Conservation (phyloP, 305 asterid species). For the Solanum chacoense region DNA sequence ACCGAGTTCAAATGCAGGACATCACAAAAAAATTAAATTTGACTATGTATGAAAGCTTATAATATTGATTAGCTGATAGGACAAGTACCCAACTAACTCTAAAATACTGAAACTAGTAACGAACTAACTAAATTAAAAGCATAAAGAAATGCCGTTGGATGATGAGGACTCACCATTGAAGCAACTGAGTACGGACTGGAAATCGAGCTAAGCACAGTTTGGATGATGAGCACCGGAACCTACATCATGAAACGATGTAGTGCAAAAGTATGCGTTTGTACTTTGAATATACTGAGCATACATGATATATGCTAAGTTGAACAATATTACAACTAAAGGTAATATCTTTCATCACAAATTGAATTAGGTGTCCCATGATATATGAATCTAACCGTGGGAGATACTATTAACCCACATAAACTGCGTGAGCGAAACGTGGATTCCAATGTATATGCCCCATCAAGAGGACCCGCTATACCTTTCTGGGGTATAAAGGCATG, state of each 20-base stretch:
- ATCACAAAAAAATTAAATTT: neutral
- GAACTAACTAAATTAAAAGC: neutral
- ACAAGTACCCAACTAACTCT: neutral
- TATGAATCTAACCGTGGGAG: neutral
- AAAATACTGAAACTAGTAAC: neutral
- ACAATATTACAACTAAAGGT: neutral
- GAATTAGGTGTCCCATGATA: no score
- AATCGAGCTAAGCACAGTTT: neutral
- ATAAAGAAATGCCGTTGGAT: neutral
- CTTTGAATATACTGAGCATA: neutral
- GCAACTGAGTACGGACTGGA: neutral
- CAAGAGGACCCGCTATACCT: neutral
- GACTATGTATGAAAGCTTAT: neutral
- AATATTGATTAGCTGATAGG: neutral
- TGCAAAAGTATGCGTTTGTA: neutral
- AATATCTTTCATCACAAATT: no score
- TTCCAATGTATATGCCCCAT: neutral
- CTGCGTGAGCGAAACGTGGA: neutral
- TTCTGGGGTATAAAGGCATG: neutral
- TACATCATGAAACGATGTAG: neutral
- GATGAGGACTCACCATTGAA: neutral
- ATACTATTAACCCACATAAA: neutral
- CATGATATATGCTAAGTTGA: neutral
- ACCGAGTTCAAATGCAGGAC: neutral
- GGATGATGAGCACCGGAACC: neutral